phyloP scores from a whole-genome alignment of 139 green algal genomes.

The Medakamo hakoo region DNA sequence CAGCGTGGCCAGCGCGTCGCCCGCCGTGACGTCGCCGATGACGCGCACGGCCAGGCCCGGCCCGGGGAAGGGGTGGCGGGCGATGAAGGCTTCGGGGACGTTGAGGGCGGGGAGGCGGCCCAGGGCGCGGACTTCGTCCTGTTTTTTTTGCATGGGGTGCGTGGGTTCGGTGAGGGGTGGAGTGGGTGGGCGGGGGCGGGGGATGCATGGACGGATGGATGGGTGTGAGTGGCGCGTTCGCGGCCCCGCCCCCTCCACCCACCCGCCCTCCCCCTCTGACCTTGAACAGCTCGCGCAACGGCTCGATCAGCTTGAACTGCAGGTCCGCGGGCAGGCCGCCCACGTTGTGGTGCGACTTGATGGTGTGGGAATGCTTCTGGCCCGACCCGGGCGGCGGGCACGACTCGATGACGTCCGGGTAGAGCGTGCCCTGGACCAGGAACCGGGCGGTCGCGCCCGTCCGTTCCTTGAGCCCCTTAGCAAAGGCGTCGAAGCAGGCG shows the following conservation, averaged over 20 bases:
- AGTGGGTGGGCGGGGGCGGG: no score
- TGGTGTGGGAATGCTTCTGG: conserved; percentile 97
- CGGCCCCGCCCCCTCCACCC: background rate
- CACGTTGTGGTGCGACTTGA: conserved; percentile 99
- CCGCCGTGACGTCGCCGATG: conserved; percentile 82
- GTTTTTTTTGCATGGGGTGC: no score
- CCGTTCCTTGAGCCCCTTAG: conserved; percentile 44
- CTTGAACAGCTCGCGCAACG: conserved; percentile 97
- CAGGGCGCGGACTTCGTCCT: conserved; percentile 55
- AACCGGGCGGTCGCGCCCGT: conserved; percentile 58
- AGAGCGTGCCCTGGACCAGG: conserved; percentile 88
- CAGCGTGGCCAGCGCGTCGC: conserved; percentile 14
- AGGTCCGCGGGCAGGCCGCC: conserved; percentile 94
- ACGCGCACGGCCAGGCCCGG: conserved; percentile 90
- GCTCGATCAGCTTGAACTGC: conserved; percentile 92
- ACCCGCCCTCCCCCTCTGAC: conserved; percentile 12
- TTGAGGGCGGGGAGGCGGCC: conserved; percentile 32
- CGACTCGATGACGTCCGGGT: conserved; percentile 98
- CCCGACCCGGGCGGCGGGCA: conserved; percentile 83
- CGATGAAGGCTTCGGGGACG: conserved; percentile 73
- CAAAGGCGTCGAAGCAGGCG: conserved; percentile 74
- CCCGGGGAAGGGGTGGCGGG: conserved; percentile 92
- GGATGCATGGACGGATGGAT: background rate
- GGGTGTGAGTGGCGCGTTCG: background rate
- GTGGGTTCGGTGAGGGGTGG: no score